Conservation (phyloP, 148 eudicot species). For the Fagopyrum esculentum region DNA sequence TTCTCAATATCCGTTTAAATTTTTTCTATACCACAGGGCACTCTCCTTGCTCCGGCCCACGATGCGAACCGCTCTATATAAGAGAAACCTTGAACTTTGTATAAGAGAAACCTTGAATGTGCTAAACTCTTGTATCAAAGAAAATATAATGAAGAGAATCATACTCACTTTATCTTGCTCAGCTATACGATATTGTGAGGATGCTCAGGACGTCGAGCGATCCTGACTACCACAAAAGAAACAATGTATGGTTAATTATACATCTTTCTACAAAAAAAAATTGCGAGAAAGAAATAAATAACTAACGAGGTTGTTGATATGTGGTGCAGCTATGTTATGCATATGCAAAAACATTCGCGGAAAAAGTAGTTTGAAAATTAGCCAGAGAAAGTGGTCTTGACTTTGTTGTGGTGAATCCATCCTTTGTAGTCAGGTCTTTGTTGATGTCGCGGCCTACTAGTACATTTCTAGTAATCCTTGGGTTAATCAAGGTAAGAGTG, state of each 20-base stretch:
- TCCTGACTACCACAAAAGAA: slow-evolving; percentile 58
- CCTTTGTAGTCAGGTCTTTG: slow-evolving; percentile 76
- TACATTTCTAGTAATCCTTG: slow-evolving; percentile 54
- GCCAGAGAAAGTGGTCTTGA: slow-evolving; percentile 68
- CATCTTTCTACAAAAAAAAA: too few relatives aligned
- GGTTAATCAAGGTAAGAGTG: slow-evolving; percentile 47
- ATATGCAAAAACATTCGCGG: slow-evolving; percentile 80
- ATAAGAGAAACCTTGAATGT: slow-evolving; percentile 76
- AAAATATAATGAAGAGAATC: slow-evolving; percentile 54
- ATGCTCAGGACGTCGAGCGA: slow-evolving; percentile 54
- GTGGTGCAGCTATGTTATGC: slow-evolving; percentile 81
- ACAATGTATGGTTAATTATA: slow-evolving; percentile 46
- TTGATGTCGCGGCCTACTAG: slow-evolving; percentile 94
- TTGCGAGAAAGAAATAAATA: not conserved
- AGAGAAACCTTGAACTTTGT: slow-evolving; percentile 76
- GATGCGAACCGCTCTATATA: too few relatives aligned
- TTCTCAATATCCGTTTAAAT: too few relatives aligned
- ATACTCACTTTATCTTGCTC: slow-evolving; percentile 93
- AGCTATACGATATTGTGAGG: slow-evolving; percentile 66
- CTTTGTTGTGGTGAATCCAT: slow-evolving; percentile 84
- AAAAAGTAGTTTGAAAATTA: slow-evolving; percentile 70
- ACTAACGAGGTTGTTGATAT: not conserved
- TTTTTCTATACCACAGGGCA: too few relatives aligned
- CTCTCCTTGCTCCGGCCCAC: too few relatives aligned
- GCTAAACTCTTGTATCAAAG: slow-evolving; percentile 65